Percentiles rank a stretch among this genome's conserved stretches.
Evolutionary conservation across 78 protist species (phyloP).

Genomic region (Pelomyxa schiedti): DNA sequence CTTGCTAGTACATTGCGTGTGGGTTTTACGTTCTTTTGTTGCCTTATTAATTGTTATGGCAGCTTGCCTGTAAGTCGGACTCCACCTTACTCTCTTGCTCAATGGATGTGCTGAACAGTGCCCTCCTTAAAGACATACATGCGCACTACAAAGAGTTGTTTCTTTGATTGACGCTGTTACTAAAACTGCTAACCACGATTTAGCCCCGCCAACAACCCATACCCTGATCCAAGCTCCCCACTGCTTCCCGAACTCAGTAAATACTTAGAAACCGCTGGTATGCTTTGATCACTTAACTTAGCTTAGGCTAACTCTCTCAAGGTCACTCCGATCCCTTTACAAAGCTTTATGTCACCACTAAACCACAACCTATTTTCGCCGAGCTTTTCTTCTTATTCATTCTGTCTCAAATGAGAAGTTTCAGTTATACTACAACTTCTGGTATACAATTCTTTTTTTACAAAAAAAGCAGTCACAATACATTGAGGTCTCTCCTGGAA

Average conservation of each 20-base stretch:
- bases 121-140: conserved; percentile 50
- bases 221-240: conserved; percentile 64
- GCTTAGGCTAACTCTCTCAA: too few relatives aligned
- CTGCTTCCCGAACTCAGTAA: conserved; percentile 52
- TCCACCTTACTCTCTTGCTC: conserved; percentile 40
- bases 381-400: conserved; percentile 30
- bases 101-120: conserved; percentile 50
- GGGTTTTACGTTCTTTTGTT: neutral
- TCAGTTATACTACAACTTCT: conserved; percentile 26
- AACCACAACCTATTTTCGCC: conserved; percentile 37
- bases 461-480: neutral
- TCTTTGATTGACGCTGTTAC: neutral
- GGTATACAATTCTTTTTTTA: neutral
- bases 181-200: neutral
- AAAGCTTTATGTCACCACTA: conserved; percentile 66
- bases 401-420: conserved; percentile 24
- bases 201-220: conserved; percentile 59
- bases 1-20: conserved; percentile 48
- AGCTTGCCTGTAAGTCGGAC: conserved; percentile 56
- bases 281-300: too few relatives aligned
- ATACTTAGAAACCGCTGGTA: conserved; percentile 63
- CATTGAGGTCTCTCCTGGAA: neutral
- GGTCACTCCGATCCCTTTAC: conserved; percentile 57
- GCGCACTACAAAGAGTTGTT: conserved; percentile 51
- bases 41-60: neutral